Conservation (phyloP, 164 flowering plant species). For the Stephania cephalantha region DNA sequence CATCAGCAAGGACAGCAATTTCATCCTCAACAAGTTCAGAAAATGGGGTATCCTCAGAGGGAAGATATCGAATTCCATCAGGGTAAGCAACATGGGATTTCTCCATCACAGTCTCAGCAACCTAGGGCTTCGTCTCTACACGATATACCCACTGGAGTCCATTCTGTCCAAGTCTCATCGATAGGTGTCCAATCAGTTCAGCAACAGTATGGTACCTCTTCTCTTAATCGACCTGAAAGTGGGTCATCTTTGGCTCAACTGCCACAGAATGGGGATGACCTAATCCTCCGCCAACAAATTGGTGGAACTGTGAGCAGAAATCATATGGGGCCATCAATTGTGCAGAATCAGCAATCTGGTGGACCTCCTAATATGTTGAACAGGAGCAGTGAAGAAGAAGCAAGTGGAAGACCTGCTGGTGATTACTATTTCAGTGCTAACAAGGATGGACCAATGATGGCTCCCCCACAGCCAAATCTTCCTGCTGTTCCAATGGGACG, state of each 20-base stretch:
- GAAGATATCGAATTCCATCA: conserved; percentile 49
- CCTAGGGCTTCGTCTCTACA: conserved; percentile 30
- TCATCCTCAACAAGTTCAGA: conserved; percentile 22
- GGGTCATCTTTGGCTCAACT: conserved; percentile 30
- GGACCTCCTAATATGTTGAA: conserved; percentile 35
- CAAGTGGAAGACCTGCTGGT: conserved; percentile 42
- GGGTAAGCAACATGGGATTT: conserved; percentile 40
- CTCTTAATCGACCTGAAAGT: conserved; percentile 33
- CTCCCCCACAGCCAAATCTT: conserved; percentile 52
- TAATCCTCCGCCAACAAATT: conserved; percentile 34
- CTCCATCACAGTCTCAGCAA: conserved; percentile 49
- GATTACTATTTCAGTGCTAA: conserved; percentile 34
- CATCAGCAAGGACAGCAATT: conserved; percentile 37
- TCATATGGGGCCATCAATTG: conserved; percentile 38
- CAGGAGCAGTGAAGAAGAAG: conserved; percentile 24
- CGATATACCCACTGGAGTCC: conserved; percentile 29
- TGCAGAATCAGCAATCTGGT: conserved; percentile 40
- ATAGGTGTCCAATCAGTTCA: conserved; percentile 30
- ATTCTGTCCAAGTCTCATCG: conserved; percentile 31
- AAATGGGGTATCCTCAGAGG: conserved; percentile 31
- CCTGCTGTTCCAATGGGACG: conserved; percentile 44
- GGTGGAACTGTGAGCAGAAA: conserved; percentile 41
- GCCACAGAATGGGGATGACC: conserved; percentile 35
- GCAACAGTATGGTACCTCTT: conserved; percentile 31
- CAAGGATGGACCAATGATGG: conserved; percentile 34